A percentile compares a stretch with the other conserved stretches of the same genome.
phyloP scores from a whole-genome alignment of 176 grass and related monocot genomes.

The Triticum turgidum region DNA sequence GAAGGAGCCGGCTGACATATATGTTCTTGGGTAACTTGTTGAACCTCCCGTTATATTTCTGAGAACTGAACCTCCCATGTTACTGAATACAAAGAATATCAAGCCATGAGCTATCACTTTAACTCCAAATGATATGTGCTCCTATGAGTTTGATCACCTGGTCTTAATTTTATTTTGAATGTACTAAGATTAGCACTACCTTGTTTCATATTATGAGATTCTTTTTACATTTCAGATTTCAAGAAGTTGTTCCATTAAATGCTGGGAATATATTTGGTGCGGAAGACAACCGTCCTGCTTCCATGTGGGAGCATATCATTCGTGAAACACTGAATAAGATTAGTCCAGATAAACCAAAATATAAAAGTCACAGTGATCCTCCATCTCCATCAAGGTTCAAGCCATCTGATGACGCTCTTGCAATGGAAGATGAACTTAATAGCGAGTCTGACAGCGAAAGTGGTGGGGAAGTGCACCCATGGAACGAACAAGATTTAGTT shows the following conservation, averaged over 20 bases:
- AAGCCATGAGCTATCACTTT: not conserved
- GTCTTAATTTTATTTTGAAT: not conserved
- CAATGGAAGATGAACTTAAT: slow-evolving; percentile 62
- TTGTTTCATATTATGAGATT: slow-evolving; percentile 16
- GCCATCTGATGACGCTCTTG: slow-evolving; percentile 66
- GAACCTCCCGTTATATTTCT: not conserved
- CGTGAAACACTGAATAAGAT: slow-evolving; percentile 88
- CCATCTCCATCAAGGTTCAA: slow-evolving; percentile 92
- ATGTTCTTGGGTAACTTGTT: slow-evolving; percentile 82
- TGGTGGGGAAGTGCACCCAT: slow-evolving; percentile 61
- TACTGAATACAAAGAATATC: slow-evolving; percentile 16
- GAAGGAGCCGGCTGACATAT: slow-evolving; percentile 89
- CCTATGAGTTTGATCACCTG: slow-evolving; percentile 4
- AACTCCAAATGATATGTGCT: not conserved
- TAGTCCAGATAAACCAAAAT: slow-evolving; percentile 72
- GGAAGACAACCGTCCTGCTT: slow-evolving; percentile 78
- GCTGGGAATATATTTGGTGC: slow-evolving; percentile 96
- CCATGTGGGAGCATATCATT: slow-evolving; percentile 78
- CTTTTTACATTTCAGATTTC: slow-evolving; percentile 58
- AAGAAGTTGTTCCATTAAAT: slow-evolving; percentile 98
- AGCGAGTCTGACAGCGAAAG: slow-evolving; percentile 69
- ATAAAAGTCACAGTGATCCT: slow-evolving; percentile 85
- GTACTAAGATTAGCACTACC: not conserved
- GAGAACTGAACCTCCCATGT: not conserved
- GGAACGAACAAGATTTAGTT: slow-evolving; percentile 41